Evolutionary conservation across 129 eudicot genomes (phyloP), one percentile per base, ranked within the genome.

Genomic region (Silybum marianum): DNA sequence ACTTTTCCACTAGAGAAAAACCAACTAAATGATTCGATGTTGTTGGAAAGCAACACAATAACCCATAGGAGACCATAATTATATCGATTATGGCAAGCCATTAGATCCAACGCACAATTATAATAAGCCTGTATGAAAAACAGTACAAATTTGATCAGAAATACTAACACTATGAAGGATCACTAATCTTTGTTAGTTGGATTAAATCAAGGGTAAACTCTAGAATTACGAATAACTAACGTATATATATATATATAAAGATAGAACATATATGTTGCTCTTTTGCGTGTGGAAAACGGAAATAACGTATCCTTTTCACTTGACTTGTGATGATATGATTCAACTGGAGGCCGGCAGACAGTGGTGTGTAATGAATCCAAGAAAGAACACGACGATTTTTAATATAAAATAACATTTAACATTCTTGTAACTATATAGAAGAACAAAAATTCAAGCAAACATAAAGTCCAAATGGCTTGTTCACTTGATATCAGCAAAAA

Each of bases 11-110:
- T 83, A 0, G 89, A 81, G 25, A 86, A 86, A 54, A 78, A 67
- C 94, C 94, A 89, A 74, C 93, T 44, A 76, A 65, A 69, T 2
- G 91, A 79, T 34, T 42, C 78, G 22, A 69, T 67, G 36, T 44
- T 69, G 77, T 81, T 87, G 12, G 85, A 82, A 78, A 88, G 75
- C 83, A 91, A 60, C 46, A 91, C 63, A n/a, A 88, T 60, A 69
- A 86, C 21, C 82, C 87, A 80, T 24, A 87, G 40, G 65, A 73
- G 54, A 39, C 30, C 18, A 6, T 38, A 28, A 11, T 1, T 28
- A 73, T 25, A 72, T 40, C 11, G 25, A 65, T 42, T 80, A 21
- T 40, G 74, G 51, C 22, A 69, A 48, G 78, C 34, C 88, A 85
- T 85, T 25, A 21, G 32, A 69, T 71, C 77, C 60, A 40, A 58